Conservation (phyloP, 202 grass and related monocot genomes). For the Elaeis oleifera region DNA sequence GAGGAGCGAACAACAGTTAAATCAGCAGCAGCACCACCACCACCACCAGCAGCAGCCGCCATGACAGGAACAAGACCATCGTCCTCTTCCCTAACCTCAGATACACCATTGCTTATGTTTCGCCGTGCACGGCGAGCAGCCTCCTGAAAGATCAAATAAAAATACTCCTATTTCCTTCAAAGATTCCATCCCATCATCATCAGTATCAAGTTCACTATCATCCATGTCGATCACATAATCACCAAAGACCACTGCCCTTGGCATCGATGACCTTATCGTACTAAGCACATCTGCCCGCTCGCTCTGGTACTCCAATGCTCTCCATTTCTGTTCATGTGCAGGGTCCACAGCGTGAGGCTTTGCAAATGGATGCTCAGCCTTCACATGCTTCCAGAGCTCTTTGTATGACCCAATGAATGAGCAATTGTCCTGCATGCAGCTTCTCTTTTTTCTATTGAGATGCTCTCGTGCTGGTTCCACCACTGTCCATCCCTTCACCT, state of each 20-base stretch:
- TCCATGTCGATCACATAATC: constrained; percentile 82
- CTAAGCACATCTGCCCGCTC: constrained; percentile 88
- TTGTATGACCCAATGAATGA: constrained; percentile 76
- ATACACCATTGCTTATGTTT: too few relatives aligned
- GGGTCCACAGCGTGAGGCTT: constrained; percentile 83
- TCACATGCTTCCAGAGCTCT: constrained; percentile 89
- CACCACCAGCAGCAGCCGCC: constrained; percentile 24
- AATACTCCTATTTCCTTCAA: too few relatives aligned
- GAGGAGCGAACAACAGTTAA: too few relatives aligned
- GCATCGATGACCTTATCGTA: constrained; percentile 74
- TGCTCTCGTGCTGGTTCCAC: constrained; percentile 78
- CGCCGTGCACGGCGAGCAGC: too few relatives aligned
- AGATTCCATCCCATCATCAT: constrained; percentile 32
- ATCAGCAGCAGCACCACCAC: constrained; percentile 27
- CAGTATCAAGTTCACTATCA: constrained; percentile 34
- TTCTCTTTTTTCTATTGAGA: constrained; percentile 74
- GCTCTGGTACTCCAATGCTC: constrained; percentile 71
- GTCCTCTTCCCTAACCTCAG: constrained; percentile 32
- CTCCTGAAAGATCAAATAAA: too few relatives aligned
- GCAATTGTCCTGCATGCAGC: constrained; percentile 91
- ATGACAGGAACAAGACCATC: constrained; percentile 23
- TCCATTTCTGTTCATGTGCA: constrained; percentile 81
- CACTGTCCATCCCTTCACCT: constrained; percentile 96
- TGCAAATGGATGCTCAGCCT: constrained; percentile 65
- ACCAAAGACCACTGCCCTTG: constrained; percentile 66